Evolutionary conservation across 108 stramenopile species (phyloP), one percentile per base, ranked within the genome.

Genomic region (Cyclotella sp.): DNA sequence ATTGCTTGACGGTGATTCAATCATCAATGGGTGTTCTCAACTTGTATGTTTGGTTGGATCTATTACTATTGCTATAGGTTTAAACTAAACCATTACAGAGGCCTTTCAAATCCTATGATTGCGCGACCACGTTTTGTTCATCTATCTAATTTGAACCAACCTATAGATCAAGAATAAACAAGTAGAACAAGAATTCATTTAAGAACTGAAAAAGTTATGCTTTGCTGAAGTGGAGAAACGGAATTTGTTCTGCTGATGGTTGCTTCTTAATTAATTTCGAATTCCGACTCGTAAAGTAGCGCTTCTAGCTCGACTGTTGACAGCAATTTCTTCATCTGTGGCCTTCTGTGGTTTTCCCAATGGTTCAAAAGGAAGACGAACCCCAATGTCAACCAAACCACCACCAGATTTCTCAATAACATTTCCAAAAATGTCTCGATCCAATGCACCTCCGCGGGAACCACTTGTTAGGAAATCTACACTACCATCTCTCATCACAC

Each of bases 401-500:
- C 43, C 69, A 28, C 42, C 10, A 40, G 6, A 9, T 29, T 79
- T 75, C 2, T 83, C 89, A 63, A 87, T 70, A 11, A 79, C 64
- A 59, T 96, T 96, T 15, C 95, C 95, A 73, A 86, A 96, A 26
- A 96, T 71, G 70, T 96, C 95, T 51, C 84, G 78, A 66, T 92
- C 83, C 40, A 68, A 28, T 44, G 34, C 67, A 45, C 65, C 70
- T 49, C 61, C 47, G n/a, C 30, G 51, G 27, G 44, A 18, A 49
- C 46, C 47, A 21, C 43, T 44, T 24, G 58, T 63, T 6, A 63
- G 59, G 40, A 82, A 62, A 61, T 79, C 70, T 5, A 91, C 63
- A 4, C 76, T 85, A 13, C 95, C 95, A 84, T 94, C 91, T 27
- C 93, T 80, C 76, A 96, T 88, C 15, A 92, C 83, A 28, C 95